A percentile compares a stretch with the other conserved stretches of the same genome.
These are phyloP conservation scores for Pseudogymnoascus sp. DNA, from an alignment of 2,329 filamentous ascomycete genomes.

Conservation along the genomic window DNA sequence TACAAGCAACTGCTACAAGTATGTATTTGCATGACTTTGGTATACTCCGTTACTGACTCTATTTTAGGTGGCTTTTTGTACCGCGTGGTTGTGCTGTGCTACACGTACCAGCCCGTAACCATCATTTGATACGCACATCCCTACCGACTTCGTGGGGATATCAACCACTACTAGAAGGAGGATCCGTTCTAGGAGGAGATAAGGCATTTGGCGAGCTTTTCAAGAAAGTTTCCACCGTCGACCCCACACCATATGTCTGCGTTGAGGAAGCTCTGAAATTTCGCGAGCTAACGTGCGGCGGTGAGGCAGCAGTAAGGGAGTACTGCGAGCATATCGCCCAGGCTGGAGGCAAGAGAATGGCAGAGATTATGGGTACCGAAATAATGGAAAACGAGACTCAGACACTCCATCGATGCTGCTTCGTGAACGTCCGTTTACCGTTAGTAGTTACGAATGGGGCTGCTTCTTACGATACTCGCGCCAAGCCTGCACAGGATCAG, in stretches of 20 bases:
- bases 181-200: neutral
- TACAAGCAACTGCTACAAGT: slow-evolving; percentile 83
- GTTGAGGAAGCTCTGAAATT: slow-evolving; percentile 68
- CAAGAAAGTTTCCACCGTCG: slow-evolving; percentile 54
- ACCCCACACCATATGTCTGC: slow-evolving; percentile 66
- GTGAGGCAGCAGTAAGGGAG: slow-evolving; percentile 60
- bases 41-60: neutral
- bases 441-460: slow-evolving; percentile 34
- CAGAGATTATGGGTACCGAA: slow-evolving; percentile 60
- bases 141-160: neutral
- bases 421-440: slow-evolving; percentile 71
- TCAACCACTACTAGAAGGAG: slow-evolving; percentile 41
- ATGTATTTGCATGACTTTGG: slow-evolving; percentile 38
- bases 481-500: neutral
- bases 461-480: neutral
- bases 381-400: slow-evolving; percentile 60
- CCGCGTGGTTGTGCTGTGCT: neutral
- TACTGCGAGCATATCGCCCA: slow-evolving; percentile 61
- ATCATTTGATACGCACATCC: neutral
- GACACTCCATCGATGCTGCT: slow-evolving; percentile 59
- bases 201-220: neutral
- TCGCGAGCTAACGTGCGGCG: slow-evolving; percentile 61
- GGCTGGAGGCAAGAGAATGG: slow-evolving; percentile 55
- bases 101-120: neutral
- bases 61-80: neutral